Evolutionary conservation across 2,329 filamentous ascomycete genomes (phyloP), one percentile per base, ranked within the genome.

Genomic region (Paracamarosporium sp.): DNA sequence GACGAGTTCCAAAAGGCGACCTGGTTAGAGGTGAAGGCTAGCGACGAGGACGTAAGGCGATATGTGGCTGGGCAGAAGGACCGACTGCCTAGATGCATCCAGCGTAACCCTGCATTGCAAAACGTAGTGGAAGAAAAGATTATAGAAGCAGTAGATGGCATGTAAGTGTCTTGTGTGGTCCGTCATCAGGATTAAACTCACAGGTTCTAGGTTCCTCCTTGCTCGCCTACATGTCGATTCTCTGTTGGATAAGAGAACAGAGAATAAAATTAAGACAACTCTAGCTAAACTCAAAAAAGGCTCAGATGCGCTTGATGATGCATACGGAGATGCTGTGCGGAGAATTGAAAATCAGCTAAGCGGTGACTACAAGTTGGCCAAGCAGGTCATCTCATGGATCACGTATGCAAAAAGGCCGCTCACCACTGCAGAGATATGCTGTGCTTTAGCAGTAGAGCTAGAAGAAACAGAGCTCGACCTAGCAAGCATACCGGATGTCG

Each of bases 301-400:
- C 17, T 54, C 41, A 4, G 46, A 28, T 20, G 40, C 22, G 8
- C 27, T 46, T 15, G 36, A 59, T 36, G 9, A 53, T 22, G 50
- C 48, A 25, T 62, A 62, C 38, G 11, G 48, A 12, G 41, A 55
- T 35, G 54, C 57, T 13, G 46, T 57, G 22, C n/a, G 57, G 4
- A 69, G 80, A 27, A 81, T 84, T 31, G 36, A 74, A 15, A 56
- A 60, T 0, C 80, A 83, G 48, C 7, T 60, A 0, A 1, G 47
- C 1, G 74, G 72, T 5, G 59, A 71, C 8, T 41, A 43, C 20
- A 54, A 74, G 0, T 66, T 81, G 43, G 81, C 81, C 0, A 76
- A 70, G 30, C 48, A 59, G 35, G 47, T 55, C 20, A 35, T 61
- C 12, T 55, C 47, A 13, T 62, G 56, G 53, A 55, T 60, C 44